Conservation (phyloP, 2,329 filamentous ascomycete genomes). For the Pyricularia sp. region DNA sequence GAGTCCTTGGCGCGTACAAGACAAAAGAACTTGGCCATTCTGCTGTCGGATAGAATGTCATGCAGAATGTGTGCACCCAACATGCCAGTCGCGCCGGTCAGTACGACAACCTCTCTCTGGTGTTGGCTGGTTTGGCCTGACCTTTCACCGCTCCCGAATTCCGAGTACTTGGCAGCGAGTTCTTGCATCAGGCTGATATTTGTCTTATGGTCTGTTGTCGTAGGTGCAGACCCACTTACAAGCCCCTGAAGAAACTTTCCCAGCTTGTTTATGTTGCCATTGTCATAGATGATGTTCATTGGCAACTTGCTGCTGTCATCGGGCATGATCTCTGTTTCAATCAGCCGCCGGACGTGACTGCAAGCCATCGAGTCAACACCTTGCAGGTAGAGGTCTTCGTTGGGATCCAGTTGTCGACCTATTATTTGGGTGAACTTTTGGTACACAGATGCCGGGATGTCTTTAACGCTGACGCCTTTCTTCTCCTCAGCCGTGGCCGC, state of each 20-base stretch:
- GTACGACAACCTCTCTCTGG: background rate
- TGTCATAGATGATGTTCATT: background rate
- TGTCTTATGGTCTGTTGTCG: background rate
- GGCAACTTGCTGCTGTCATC: background rate
- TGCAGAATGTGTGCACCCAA: background rate
- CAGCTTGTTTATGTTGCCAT: background rate
- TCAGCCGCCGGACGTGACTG: conserved; percentile 36
- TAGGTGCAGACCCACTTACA: background rate
- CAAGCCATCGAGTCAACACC: conserved; percentile 52
- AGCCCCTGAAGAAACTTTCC: background rate
- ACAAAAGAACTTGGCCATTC: background rate
- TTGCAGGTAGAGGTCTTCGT: conserved; percentile 44
- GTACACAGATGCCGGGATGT: background rate
- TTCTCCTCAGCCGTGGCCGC: background rate
- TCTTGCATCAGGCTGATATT: background rate
- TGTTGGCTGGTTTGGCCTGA: background rate
- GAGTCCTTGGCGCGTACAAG: background rate
- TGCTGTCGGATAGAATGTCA: background rate
- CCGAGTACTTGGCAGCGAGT: background rate
- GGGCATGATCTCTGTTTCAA: conserved; percentile 11
- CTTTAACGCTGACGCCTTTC: background rate
- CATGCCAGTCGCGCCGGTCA: background rate
- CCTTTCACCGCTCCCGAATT: background rate
- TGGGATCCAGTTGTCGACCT: conserved; percentile 18
- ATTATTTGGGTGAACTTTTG: conserved; percentile 7